Percentiles rank a stretch among this genome's conserved stretches.
These are phyloP conservation scores for Panicum miliaceum DNA, from an alignment of 176 grass and related monocot species.

Conservation along the genomic window DNA sequence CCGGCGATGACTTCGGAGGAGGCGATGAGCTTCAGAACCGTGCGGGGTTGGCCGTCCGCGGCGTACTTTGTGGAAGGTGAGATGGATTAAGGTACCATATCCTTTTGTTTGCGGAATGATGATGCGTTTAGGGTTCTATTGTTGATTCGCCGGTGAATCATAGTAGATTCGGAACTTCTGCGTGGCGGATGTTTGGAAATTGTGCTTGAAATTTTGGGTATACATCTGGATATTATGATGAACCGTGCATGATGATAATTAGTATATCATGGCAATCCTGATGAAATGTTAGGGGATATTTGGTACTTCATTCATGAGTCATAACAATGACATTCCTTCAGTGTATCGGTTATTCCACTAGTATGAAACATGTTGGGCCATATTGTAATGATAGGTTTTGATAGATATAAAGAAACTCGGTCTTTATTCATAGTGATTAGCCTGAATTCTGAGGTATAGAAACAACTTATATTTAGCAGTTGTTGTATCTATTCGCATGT, in stretches of 20 bases:
- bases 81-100: conserved; percentile 25
- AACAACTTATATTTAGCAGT: not conserved
- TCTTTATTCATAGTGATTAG: not conserved
- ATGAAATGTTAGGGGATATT: not conserved
- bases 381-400: not conserved
- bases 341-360: not conserved
- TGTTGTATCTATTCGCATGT: not conserved
- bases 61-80: conserved; percentile 78
- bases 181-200: not conserved
- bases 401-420: not conserved
- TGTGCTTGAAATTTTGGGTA: not conserved
- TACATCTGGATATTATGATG: not conserved
- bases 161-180: not conserved
- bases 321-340: not conserved
- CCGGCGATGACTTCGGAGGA: conserved; percentile 63
- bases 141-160: not conserved
- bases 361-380: not conserved
- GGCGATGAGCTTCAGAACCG: conserved; percentile 57
- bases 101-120: not conserved
- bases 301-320: not conserved
- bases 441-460: conserved; percentile 20
- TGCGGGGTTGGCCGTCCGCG: conserved; percentile 63
- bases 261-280: not conserved
- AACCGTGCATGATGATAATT: not conserved
- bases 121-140: conserved; percentile 1